phyloP scores from a whole-genome alignment of 306 rosid species.

The Ochetophila trinervis region DNA sequence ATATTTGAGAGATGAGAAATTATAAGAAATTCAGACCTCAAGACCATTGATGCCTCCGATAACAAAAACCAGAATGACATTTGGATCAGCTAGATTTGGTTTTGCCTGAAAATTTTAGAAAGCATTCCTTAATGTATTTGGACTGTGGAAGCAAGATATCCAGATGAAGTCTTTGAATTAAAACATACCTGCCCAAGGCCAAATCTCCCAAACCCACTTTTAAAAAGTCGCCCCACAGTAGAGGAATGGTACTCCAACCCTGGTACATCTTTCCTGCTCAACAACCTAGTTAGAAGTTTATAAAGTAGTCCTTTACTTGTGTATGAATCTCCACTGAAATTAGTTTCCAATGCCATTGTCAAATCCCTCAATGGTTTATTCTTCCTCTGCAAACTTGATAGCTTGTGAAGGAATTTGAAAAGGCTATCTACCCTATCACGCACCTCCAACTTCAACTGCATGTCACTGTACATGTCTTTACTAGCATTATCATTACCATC shows the following conservation, averaged over 20 bases:
- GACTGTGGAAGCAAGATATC: slow-evolving; percentile 18
- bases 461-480: slow-evolving; percentile 45
- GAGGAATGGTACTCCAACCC: slow-evolving; percentile 92
- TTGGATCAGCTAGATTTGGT: slow-evolving; percentile 91
- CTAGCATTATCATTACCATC: slow-evolving; percentile 41
- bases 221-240: slow-evolving; percentile 83
- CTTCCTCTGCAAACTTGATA: slow-evolving; percentile 58
- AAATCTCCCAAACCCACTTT: slow-evolving; percentile 90
- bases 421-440: slow-evolving; percentile 83
- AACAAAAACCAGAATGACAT: slow-evolving; percentile 77
- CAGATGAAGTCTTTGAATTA: background rate
- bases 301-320: slow-evolving; percentile 68
- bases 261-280: slow-evolving; percentile 63
- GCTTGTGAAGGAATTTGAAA: slow-evolving; percentile 81
- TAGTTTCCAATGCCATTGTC: slow-evolving; percentile 44
- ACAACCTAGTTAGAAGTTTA: slow-evolving; percentile 61
- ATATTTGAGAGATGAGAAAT: background rate
- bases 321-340: slow-evolving; percentile 51
- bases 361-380: slow-evolving; percentile 63
- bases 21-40: slow-evolving; percentile 54
- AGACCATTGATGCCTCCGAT: slow-evolving; percentile 84
- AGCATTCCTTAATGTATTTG: slow-evolving; percentile 25
- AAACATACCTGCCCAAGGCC: slow-evolving; percentile 89
- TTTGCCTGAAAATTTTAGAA: slow-evolving; percentile 62
- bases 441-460: slow-evolving; percentile 92